Evolutionary conservation across 768 basidiomycete genomes (phyloP).

Genomic region (Phlebiopsis gigantea): DNA sequence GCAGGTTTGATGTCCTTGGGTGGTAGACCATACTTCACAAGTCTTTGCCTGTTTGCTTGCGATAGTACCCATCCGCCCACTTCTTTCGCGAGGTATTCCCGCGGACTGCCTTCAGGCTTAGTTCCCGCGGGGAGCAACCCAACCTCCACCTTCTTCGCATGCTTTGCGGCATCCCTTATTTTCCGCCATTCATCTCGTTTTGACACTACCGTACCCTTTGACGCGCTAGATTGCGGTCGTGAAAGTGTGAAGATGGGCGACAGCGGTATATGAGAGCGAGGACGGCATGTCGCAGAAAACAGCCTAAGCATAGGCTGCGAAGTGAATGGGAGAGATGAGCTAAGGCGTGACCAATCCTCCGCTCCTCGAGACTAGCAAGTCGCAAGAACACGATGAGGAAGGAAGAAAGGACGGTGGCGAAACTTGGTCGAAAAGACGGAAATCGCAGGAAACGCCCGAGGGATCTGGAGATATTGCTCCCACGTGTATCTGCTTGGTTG

Average conservation of each 20-base stretch:
- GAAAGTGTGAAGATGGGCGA: not conserved
- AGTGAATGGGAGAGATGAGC: not conserved
- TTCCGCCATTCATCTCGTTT: not conserved
- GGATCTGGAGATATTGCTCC: not conserved
- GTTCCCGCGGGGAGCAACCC: too few relatives aligned
- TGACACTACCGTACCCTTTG: not conserved
- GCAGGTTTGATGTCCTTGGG: conserved; percentile 32
- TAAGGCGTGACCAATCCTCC: not conserved
- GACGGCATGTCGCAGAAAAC: not conserved
- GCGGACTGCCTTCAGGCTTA: not conserved
- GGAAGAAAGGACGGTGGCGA: not conserved
- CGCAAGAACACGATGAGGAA: not conserved
- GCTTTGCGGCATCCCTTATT: not conserved
- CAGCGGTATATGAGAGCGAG: too few relatives aligned
- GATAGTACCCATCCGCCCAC: conserved; percentile 35
- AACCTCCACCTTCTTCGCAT: not conserved
- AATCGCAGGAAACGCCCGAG: not conserved
- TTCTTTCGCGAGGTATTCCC: conserved; percentile 12
- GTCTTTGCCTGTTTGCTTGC: conserved; percentile 26
- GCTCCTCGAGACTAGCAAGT: not conserved
- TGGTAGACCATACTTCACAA: conserved; percentile 47
- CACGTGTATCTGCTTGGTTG: conserved; percentile 17
- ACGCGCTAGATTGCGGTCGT: not conserved
- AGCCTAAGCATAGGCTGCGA: conserved; percentile 1
- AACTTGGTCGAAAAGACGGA: not conserved